Conservation (phyloP, 2,329 filamentous ascomycete genomes). For the Fusarium liriodendri region DNA sequence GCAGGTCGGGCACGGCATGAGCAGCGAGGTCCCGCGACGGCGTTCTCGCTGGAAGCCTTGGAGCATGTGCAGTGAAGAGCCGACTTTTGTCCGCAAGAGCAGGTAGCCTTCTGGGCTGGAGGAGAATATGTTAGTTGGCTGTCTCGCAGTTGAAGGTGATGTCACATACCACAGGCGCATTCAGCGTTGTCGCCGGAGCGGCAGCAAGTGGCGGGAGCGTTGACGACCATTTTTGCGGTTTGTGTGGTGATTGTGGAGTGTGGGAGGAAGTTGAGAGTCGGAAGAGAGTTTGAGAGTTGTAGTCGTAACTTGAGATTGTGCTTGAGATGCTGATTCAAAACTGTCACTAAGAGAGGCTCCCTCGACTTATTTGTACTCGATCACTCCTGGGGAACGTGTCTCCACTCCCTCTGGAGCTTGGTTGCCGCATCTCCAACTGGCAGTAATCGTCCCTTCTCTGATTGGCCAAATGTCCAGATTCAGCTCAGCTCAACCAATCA, state of each 20-base stretch:
- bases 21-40: slow-evolving; percentile 77
- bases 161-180: slow-evolving; percentile 68
- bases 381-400: background rate
- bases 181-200: slow-evolving; percentile 61
- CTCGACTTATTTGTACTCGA: slow-evolving; percentile 42
- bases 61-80: slow-evolving; percentile 89
- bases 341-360: slow-evolving; percentile 6
- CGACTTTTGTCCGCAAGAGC: slow-evolving; percentile 90
- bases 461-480: background rate
- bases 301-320: background rate
- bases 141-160: background rate
- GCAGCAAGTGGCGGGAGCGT: slow-evolving; percentile 64
- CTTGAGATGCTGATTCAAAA: background rate
- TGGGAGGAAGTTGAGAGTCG: background rate
- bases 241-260: background rate
- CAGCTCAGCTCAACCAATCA: slow-evolving; percentile 13
- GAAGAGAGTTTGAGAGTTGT: slow-evolving; percentile 3
- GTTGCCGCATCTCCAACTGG: background rate
- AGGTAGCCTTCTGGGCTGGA: slow-evolving; percentile 73
- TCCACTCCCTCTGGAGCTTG: slow-evolving; percentile 29
- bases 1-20: slow-evolving; percentile 85
- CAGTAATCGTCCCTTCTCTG: slow-evolving; percentile 23
- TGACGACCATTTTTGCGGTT: slow-evolving; percentile 46
- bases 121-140: slow-evolving; percentile 6
- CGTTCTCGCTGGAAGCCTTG: slow-evolving; percentile 82